Conservation (phyloP, 2,329 filamentous ascomycete species). For the Colletotrichum sp. region DNA sequence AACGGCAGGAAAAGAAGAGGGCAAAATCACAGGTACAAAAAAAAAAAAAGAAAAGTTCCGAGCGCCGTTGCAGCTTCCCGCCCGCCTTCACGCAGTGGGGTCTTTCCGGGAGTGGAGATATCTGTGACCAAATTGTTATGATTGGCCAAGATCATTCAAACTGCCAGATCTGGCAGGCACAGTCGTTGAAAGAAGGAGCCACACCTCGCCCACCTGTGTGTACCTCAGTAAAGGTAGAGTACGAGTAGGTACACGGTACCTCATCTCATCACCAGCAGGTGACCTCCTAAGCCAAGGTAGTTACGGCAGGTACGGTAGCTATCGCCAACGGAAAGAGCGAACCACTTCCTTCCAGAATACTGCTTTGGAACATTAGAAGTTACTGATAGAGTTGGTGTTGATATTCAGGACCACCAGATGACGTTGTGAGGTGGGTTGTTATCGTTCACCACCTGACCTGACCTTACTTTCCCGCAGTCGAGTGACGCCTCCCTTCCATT, state of each 20-base stretch:
- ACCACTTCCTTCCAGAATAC: background rate
- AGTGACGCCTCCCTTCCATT: background rate
- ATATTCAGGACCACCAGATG: background rate
- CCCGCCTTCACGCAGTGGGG: background rate
- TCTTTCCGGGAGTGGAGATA: background rate
- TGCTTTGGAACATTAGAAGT: background rate
- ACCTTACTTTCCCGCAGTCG: background rate
- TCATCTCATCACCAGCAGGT: background rate
- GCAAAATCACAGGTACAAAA: background rate
- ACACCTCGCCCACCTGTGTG: background rate
- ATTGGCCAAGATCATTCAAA: background rate
- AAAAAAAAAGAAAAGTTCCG: background rate
- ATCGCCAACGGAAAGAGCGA: background rate
- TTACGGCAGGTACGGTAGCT: background rate
- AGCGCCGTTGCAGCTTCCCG: slow-evolving; percentile 7
- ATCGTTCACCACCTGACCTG: background rate
- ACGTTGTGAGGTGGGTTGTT: background rate
- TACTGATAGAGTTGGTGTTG: background rate
- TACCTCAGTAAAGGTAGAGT: background rate
- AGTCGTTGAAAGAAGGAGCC: background rate
- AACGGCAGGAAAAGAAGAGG: background rate
- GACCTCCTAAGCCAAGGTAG: background rate
- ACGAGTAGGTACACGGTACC: background rate
- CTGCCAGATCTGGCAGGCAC: background rate
- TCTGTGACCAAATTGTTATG: background rate